These are phyloP conservation scores for Fagopyrum homotropicum DNA, from an alignment of 148 eudicot genomes.

Conservation along the genomic window DNA sequence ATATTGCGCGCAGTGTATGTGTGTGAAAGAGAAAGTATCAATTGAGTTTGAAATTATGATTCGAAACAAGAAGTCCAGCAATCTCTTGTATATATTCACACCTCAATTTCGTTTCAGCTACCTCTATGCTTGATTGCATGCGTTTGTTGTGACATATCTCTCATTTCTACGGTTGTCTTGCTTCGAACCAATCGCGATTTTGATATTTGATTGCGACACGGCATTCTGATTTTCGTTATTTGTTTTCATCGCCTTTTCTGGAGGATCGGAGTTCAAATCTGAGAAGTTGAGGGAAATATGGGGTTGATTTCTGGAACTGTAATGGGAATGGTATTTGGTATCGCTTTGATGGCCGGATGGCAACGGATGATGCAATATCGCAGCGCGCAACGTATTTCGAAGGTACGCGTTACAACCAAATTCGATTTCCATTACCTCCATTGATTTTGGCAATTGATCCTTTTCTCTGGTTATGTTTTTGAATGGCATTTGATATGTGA, in stretches of 20 bases:
- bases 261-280: neutral
- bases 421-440: neutral
- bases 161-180: too few relatives aligned
- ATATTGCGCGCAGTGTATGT: neutral
- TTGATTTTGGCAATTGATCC: neutral
- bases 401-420: constrained; percentile 31
- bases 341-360: constrained; percentile 88
- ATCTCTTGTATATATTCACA: neutral
- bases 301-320: constrained; percentile 79
- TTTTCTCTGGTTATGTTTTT: neutral
- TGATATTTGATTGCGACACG: neutral
- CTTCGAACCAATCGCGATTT: neutral
- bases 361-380: constrained; percentile 72
- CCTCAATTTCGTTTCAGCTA: neutral
- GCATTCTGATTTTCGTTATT: too few relatives aligned
- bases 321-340: constrained; percentile 66
- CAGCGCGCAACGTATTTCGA: constrained; percentile 51
- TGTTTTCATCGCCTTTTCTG: too few relatives aligned
- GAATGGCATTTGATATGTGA: too few relatives aligned
- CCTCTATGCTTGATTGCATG: too few relatives aligned
- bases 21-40: neutral
- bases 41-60: neutral
- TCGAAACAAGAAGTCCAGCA: neutral
- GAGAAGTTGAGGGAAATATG: constrained; percentile 28
- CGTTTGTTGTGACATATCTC: too few relatives aligned